These are phyloP conservation scores for Ganoderma lingzhi DNA, from an alignment of 1,284 basidiomycete genomes.

Conservation along the genomic window DNA sequence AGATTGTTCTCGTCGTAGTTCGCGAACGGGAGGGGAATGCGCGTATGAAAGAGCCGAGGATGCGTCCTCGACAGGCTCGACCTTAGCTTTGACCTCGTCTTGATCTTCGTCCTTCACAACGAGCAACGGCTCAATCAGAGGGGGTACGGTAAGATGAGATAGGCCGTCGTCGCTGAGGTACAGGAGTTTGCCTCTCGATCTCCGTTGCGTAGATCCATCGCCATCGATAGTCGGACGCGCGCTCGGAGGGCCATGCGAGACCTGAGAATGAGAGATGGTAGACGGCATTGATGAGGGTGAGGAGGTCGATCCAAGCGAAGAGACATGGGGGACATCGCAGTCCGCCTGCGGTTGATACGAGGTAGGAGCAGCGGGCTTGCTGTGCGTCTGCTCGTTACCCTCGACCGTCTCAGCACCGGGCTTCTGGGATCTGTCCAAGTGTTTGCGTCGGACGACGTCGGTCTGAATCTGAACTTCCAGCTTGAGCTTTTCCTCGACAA, in stretches of 20 bases:
- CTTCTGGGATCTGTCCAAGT: background rate
- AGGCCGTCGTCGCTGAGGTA: background rate
- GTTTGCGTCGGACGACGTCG: conserved; percentile 7
- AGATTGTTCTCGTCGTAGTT: conserved; percentile 21
- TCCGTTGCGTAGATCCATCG: background rate
- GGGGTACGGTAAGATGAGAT: background rate
- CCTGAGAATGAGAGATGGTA: background rate
- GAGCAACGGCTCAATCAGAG: conserved; percentile 2
- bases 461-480: conserved; percentile 12
- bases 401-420: background rate
- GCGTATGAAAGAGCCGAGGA: background rate
- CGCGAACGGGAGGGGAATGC: background rate
- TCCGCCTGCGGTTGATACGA: background rate
- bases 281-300: background rate
- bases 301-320: background rate
- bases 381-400: background rate
- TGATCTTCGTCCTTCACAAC: conserved; percentile 6
- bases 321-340: background rate
- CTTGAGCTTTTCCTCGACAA: conserved; percentile 19
- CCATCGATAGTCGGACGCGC: background rate
- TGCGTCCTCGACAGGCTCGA: conserved; percentile 2
- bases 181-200: background rate
- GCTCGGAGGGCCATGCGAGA: background rate
- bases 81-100: background rate
- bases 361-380: background rate